Base-by-base conservation (phyloP, 1,284 basidiomycete genomes). In the Athelia psychrophila region DNA sequence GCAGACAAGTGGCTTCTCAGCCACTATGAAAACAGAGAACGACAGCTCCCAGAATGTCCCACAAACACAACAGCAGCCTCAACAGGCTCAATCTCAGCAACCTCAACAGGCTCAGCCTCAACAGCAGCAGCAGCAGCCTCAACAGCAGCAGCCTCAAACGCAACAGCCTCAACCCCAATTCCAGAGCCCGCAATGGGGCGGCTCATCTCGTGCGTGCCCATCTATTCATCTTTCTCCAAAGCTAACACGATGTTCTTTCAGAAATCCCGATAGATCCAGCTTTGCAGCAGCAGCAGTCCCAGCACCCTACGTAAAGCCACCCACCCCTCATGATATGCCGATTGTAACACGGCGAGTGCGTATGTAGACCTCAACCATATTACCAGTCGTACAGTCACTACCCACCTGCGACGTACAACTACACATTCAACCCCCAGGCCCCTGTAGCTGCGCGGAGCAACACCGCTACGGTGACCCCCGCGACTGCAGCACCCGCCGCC, bases 241-340 rank as follows among this genome's bases (percentile, higher is more conserved):
- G 23, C 3, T 27, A 22, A 9, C 13, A 38, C 25, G 46, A 69
- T 68, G 54, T 16, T 19, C 33, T 23, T 51, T n/a, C n/a, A 74
- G 83, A 83, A 61, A 85, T 86, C 32, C 81, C 83, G 15, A 85
- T 86, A 51, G 85, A 86, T 64, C 83, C 85, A 25, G 83, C 81
- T 6, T 71, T 88, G 42, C 84, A 86, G 63, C 81, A 81, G 63
- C 81, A 81, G 54, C 81, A 81, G 59, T 71, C 80, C 5, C 68
- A 78, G 54, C 76, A 75, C 55, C 66, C 74, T 55, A 72, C 77
- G 76, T 79, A 66, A 70, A 66, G 60, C 58, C 49, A 42, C 38
- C 38, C 24, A 47, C 15, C 33, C 48, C 18, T 46, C 18, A 48
- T 8, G 16, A 23, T 20, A 49, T 36, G 10, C 40, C 38, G 22